phyloP scores from a whole-genome alignment of 1,284 basidiomycete genomes.

The Sanguinoderma infundibulare region DNA sequence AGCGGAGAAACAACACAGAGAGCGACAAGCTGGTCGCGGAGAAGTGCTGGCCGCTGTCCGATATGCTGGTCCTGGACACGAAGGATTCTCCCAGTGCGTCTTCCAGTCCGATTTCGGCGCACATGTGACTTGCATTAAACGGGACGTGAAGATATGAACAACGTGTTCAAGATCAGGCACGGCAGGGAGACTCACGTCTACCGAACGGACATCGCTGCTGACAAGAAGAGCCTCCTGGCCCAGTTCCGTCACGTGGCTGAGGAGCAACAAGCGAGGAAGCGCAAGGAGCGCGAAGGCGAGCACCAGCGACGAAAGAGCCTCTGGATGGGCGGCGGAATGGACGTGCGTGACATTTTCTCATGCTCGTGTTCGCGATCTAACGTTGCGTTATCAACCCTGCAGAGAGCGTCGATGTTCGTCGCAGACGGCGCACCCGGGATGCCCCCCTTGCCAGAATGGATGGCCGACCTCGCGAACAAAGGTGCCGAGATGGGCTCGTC shows the following conservation, averaged over 20 bases:
- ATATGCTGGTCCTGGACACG: conserved; percentile 93
- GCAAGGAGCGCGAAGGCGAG: conserved; percentile 92
- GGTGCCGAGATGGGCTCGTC: conserved; percentile 54
- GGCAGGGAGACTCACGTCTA: conserved; percentile 95
- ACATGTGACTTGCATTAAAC: conserved; percentile 1
- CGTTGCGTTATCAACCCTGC: not conserved
- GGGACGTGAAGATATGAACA: conserved; percentile 73
- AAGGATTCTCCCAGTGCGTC: conserved; percentile 89
- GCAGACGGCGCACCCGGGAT: conserved; percentile 30
- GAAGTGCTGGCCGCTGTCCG: conserved; percentile 88
- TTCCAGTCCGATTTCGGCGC: not conserved
- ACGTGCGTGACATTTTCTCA: conserved; percentile 47
- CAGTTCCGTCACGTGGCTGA: conserved; percentile 94
- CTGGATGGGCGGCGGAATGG: conserved; percentile 56
- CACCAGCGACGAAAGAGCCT: conserved; percentile 85
- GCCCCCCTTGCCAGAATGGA: conserved; percentile 68
- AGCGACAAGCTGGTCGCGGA: conserved; percentile 86
- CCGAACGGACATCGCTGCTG: conserved; percentile 78
- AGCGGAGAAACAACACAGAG: conserved; percentile 50
- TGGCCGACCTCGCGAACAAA: conserved; percentile 64
- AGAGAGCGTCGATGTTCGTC: conserved; percentile 35
- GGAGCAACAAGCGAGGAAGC: conserved; percentile 84
- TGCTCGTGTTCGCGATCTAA: not conserved
- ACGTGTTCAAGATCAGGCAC: conserved; percentile 95
- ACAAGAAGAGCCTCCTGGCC: conserved; percentile 86